Evolutionary conservation across 2,329 filamentous ascomycete genomes (phyloP).

Genomic region (Calonectria honghensis): DNA sequence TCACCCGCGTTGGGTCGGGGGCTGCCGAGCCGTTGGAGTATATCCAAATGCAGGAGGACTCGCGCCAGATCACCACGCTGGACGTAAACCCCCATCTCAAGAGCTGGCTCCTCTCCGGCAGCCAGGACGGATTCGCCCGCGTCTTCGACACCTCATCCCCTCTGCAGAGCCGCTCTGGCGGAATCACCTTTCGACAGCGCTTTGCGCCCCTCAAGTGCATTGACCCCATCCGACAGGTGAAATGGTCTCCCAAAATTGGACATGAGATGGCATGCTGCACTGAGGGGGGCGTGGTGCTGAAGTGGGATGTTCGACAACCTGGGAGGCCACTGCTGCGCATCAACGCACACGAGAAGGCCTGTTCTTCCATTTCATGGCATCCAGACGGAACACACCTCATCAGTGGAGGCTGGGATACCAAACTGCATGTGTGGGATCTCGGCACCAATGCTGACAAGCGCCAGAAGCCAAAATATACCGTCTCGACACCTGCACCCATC

Average conservation of each 20-base stretch:
- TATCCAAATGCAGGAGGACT: conserved; percentile 76
- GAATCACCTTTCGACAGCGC: conserved; percentile 69
- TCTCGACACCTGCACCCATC: conserved; percentile 77
- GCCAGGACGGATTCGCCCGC: conserved; percentile 78
- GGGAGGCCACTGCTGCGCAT: conserved; percentile 74
- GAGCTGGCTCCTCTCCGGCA: conserved; percentile 76
- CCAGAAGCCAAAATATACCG: conserved; percentile 78
- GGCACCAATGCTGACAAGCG: conserved; percentile 76
- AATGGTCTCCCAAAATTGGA: conserved; percentile 78
- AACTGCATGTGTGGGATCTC: conserved; percentile 80
- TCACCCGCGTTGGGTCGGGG: conserved; percentile 69
- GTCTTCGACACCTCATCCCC: conserved; percentile 75
- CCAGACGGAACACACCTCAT: conserved; percentile 80
- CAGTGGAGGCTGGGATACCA: conserved; percentile 77
- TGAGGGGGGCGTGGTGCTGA: conserved; percentile 76
- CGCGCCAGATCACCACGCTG: conserved; percentile 78
- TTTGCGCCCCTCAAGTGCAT: conserved; percentile 64
- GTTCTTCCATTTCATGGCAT: conserved; percentile 79
- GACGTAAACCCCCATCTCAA: conserved; percentile 77
- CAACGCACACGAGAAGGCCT: conserved; percentile 77
- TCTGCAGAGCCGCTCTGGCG: conserved; percentile 67
- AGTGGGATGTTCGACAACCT: conserved; percentile 78
- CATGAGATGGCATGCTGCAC: conserved; percentile 79
- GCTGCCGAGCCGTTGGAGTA: conserved; percentile 70
- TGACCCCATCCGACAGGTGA: conserved; percentile 74